Conservation (phyloP, 345 rosid species). For the Populus tremula region DNA sequence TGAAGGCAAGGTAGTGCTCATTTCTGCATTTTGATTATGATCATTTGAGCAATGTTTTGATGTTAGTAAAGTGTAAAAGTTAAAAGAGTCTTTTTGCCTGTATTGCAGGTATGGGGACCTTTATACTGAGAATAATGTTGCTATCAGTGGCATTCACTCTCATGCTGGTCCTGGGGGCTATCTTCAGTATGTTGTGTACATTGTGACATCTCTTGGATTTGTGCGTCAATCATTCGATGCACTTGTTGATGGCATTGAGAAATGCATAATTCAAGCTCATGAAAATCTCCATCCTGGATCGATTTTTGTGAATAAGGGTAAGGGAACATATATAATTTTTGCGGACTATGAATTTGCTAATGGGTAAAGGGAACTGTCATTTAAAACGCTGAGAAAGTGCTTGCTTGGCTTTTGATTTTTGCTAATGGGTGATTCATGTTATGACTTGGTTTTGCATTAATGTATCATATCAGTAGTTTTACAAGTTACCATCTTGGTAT, state of each 20-base stretch:
- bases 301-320: conserved; percentile 70
- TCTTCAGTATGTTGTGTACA: conserved; percentile 86
- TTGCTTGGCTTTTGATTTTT: background rate
- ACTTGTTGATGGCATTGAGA: conserved; percentile 92
- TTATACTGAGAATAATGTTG: conserved; percentile 84
- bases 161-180: conserved; percentile 99
- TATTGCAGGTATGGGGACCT: conserved; percentile 77
- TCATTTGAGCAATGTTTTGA: background rate
- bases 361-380: background rate
- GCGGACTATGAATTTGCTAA: background rate
- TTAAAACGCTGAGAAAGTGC: background rate
- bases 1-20: conserved; percentile 64
- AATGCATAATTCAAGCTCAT: conserved; percentile 81
- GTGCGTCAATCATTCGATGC: conserved; percentile 93
- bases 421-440: background rate
- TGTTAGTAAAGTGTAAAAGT: background rate
- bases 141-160: conserved; percentile 90
- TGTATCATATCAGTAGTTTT: too few species aligned
- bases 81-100: background rate
- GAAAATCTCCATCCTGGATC: conserved; percentile 87
- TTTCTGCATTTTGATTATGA: background rate
- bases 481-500: background rate
- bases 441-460: background rate
- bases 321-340: conserved; percentile 8
- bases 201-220: conserved; percentile 89